Evolutionary conservation across 345 rosid species (phyloP).

Genomic region (Aurinia saxatilis): DNA sequence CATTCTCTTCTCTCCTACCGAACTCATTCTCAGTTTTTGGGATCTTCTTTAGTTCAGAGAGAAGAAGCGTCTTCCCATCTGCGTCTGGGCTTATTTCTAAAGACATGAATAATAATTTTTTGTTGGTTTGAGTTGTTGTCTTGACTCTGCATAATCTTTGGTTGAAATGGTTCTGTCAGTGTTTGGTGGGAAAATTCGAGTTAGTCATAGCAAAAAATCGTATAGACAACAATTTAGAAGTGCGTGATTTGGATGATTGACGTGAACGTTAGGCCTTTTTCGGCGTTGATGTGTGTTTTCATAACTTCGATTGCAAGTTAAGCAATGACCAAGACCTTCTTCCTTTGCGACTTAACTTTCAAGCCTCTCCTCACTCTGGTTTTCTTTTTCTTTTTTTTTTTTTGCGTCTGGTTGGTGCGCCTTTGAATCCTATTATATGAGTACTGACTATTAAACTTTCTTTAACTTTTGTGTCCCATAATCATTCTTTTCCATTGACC

Average conservation of each 20-base stretch:
- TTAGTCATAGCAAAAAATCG: conserved; percentile 17
- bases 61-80: neutral
- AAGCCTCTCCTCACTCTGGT: conserved; percentile 30
- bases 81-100: conserved; percentile 16
- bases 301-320: conserved; percentile 67
- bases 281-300: neutral
- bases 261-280: conserved; percentile 54
- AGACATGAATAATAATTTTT: neutral
- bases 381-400: neutral
- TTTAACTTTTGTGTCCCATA: no score
- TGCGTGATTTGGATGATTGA: conserved; percentile 37
- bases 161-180: conserved; percentile 67
- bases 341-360: conserved; percentile 37
- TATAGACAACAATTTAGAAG: conserved; percentile 26
- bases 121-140: conserved; percentile 20
- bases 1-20: conserved; percentile 35
- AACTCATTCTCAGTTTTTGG: conserved; percentile 13
- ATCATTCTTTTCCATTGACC: no score
- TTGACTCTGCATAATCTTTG: conserved; percentile 25
- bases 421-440: neutral
- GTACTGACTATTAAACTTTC: no score
- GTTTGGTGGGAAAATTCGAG: conserved; percentile 52
- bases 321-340: conserved; percentile 43
- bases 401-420: neutral
- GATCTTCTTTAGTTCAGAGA: conserved; percentile 2